Evolutionary conservation across 2,329 filamentous ascomycete species (phyloP).

Genomic region (Penicillium sp.): DNA sequence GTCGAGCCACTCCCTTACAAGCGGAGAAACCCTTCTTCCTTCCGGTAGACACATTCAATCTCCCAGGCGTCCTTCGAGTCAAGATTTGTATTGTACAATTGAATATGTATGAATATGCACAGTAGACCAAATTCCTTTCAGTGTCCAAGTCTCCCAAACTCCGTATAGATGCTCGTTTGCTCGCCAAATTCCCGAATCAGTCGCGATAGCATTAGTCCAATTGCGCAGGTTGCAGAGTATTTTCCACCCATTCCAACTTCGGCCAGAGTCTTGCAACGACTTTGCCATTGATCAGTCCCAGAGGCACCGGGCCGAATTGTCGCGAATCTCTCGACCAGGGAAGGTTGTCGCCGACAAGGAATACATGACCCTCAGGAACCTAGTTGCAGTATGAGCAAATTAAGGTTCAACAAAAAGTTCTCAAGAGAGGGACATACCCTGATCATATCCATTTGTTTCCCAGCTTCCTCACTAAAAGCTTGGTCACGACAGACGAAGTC

Average conservation of each 20-base stretch:
- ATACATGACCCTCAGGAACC: slow-evolving; percentile 91
- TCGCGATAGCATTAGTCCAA: slow-evolving; percentile 11
- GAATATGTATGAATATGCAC: slow-evolving; percentile 44
- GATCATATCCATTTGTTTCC: slow-evolving; percentile 41
- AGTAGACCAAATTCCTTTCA: slow-evolving; percentile 21
- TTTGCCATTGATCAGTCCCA: slow-evolving; percentile 82
- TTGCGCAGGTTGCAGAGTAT: slow-evolving; percentile 36
- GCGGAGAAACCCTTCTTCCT: slow-evolving; percentile 53
- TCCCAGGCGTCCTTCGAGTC: slow-evolving; percentile 23
- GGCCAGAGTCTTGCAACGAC: slow-evolving; percentile 57
- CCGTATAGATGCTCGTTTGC: slow-evolving; percentile 22
- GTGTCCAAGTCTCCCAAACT: slow-evolving; percentile 26
- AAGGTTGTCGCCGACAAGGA: slow-evolving; percentile 85
- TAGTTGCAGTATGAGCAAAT: slow-evolving; percentile 36
- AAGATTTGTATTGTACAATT: slow-evolving; percentile 43
- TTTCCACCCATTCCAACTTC: slow-evolving; percentile 37
- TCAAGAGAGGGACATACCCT: slow-evolving; percentile 44
- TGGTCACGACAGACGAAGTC: slow-evolving; percentile 52
- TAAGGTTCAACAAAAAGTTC: background rate
- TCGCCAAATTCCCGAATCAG: slow-evolving; percentile 1
- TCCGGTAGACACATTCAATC: slow-evolving; percentile 35
- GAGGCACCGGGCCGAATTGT: slow-evolving; percentile 77
- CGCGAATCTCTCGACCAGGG: slow-evolving; percentile 81
- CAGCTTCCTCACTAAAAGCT: slow-evolving; percentile 33
- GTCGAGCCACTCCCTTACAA: slow-evolving; percentile 67